phyloP scores from a whole-genome alignment of 129 eudicot species.

The Silybum marianum region DNA sequence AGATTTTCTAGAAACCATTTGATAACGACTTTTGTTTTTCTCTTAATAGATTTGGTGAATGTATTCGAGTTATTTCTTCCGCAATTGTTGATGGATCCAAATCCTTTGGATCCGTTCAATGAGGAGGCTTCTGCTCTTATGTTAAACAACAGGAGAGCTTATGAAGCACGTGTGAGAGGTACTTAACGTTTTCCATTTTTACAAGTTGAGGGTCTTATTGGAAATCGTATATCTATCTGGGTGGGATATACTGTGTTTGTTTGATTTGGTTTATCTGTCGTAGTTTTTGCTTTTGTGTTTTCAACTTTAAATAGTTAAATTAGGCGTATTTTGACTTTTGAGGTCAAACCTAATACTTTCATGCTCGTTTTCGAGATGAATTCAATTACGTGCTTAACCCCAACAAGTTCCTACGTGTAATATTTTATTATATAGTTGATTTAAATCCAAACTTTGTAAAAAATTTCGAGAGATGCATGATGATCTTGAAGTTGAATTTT shows the following conservation, averaged over 20 bases:
- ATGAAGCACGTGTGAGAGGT: slow-evolving; percentile 79
- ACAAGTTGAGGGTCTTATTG: neutral
- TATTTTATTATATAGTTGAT: too few relatives aligned
- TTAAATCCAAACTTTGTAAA: too few relatives aligned
- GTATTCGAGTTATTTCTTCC: slow-evolving; percentile 79
- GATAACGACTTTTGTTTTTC: neutral
- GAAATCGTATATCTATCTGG: neutral
- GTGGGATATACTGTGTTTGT: neutral
- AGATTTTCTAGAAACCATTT: neutral
- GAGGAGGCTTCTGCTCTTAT: slow-evolving; percentile 67
- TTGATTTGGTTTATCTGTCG: neutral
- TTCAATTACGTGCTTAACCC: too few relatives aligned
- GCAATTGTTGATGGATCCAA: slow-evolving; percentile 70
- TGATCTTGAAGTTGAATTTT: too few relatives aligned
- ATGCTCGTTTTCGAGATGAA: too few relatives aligned
- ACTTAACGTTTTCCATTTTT: neutral
- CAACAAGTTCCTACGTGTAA: too few relatives aligned
- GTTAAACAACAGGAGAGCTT: slow-evolving; percentile 55
- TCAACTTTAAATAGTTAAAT: too few relatives aligned
- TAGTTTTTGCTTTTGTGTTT: too few relatives aligned
- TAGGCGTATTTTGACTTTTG: too few relatives aligned
- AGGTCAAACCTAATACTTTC: too few relatives aligned
- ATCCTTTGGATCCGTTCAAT: slow-evolving; percentile 71
- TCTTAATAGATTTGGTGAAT: slow-evolving; percentile 60
- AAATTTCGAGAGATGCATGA: too few relatives aligned